phyloP scores from a whole-genome alignment of 2,329 filamentous ascomycete species.

The Exserohilum turcica region DNA sequence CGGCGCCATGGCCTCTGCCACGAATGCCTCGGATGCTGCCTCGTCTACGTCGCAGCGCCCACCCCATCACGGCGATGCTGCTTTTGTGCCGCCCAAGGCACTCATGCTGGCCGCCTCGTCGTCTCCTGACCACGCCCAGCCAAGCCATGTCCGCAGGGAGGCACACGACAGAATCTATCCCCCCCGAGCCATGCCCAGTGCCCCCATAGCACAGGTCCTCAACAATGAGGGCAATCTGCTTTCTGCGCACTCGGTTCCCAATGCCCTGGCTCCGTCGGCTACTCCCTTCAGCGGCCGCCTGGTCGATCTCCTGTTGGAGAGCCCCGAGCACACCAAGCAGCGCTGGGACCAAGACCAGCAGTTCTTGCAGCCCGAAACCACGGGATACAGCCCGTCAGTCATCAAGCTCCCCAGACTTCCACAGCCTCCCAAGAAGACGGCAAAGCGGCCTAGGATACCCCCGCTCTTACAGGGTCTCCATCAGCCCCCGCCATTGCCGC shows the following conservation, averaged over 20 bases:
- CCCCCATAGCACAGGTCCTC: constrained; percentile 44
- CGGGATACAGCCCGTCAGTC: constrained; percentile 26
- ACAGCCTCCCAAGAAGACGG: constrained; percentile 36
- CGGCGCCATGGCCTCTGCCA: not conserved
- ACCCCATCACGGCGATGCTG: constrained; percentile 4
- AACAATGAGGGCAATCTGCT: constrained; percentile 33
- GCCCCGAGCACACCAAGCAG: constrained; percentile 19
- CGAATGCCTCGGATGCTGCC: not conserved
- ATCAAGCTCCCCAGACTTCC: constrained; percentile 50
- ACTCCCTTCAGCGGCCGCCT: constrained; percentile 36
- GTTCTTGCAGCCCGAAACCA: constrained; percentile 16
- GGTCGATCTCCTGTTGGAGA: constrained; percentile 37
- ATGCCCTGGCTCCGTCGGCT: constrained; percentile 17
- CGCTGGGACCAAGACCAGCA: constrained; percentile 30
- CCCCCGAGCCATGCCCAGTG: constrained; percentile 26
- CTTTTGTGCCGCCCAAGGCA: constrained; percentile 10
- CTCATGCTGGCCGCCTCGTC: constrained; percentile 9
- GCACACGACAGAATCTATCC: constrained; percentile 2
- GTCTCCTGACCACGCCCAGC: constrained; percentile 3
- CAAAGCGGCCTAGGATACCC: constrained; percentile 50
- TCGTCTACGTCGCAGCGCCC: constrained; percentile 4
- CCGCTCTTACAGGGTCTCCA: constrained; percentile 64
- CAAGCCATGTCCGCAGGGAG: constrained; percentile 10
- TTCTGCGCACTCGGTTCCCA: constrained; percentile 14
- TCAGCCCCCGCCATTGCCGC: constrained; percentile 61